Evolutionary conservation across 179 eudicot species (phyloP), one percentile per base, ranked within the genome.

Genomic region (Silene noctiflora): DNA sequence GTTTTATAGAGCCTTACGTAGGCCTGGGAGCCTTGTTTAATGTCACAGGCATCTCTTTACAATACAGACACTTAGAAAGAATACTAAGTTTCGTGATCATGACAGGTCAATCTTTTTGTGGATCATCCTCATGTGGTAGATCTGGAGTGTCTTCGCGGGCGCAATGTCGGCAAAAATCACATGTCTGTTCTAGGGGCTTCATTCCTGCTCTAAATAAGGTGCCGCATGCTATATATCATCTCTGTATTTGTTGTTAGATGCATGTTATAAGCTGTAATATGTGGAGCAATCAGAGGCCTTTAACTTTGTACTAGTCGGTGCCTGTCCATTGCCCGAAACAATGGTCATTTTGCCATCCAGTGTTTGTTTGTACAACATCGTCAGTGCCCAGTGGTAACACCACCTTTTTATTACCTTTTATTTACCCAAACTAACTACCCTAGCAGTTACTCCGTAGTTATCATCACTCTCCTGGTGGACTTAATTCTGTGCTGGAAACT

Each of bases 31-130:
- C 17, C 59, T 55, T 55, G 59, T n/a, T 0, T 55, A 55, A n/a
- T 16, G 17, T n/a, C 59, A 17, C 0, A 16, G 20, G 20, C 6
- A 0, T 61, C n/a, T 60, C 5, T 31, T 48, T 31, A 17, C 2
- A 0, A 10, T 0, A 0, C 42, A 58, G 2, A 39, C 13, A 4
- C 42, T 21, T 22, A n/a, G 20, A n/a, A 10, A 13, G 48, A 9
- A 19, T 25, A 21, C 56, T 46, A 51, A 27, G 20, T 63, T 2
- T 3, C 9, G 33, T 76, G 39, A 25, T 63, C 51, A n/a, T 79
- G 83, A 64, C 82, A 94, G 98, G 96, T 94, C 72, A 94, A 94
- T 74, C 96, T 94, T 68, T 87, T 90, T 66, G 97, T 94, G 83
- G 96, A 92, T 86, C 98, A 89, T 61, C 87, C 97, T 51, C 96